Base-by-base conservation (phyloP, 768 basidiomycete genomes). In the Tremella mesenterica region DNA sequence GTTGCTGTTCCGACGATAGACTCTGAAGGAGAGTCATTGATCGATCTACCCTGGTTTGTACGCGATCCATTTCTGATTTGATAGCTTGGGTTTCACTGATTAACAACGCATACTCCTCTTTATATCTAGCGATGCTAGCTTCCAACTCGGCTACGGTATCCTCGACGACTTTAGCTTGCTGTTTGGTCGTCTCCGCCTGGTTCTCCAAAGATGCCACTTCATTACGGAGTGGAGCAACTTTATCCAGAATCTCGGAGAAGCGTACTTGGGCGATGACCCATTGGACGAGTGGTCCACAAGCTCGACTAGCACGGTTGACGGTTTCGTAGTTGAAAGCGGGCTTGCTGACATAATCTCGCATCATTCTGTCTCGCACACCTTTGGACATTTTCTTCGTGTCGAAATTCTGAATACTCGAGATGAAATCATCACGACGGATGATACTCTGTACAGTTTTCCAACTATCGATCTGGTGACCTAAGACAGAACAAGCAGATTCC, bases 31-130 rank as follows among this genome's bases (percentile, higher is more conserved):
- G 79, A 58, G 85, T 95, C 85, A 97, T 88, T 70, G 90, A 93
- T 59, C 93, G 86, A 70, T 93, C 86, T 30, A 99, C 95, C 74
- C 95, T 95, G 75, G 85, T 83, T 70, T 96, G 90, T 4, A 99
- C 95, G 33, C 87, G 84, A 63, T 93, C 90, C 95, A 99, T 97
- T 75, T 97, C 95, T 46, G 78, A 79, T 75, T 95, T 95, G 80
- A 99, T 96, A 3, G 91, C 84, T 70, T 97, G 90, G 0, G 88
- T 92, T 73, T 97, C 88, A 66, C 89, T 89, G 75, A 99, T 96
- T 57, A 99, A 82, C 10, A 86, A 78, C 1, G 95, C 95, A 64
- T 99, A 99, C 73, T 99, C 95, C 30, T 91, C 87, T 76, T 97
- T 97, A 79, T 96, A 97, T 51, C 78, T 81, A 23, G 81, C 85